Conservation (phyloP, 768 basidiomycete genomes). For the Amanita rubescens region DNA sequence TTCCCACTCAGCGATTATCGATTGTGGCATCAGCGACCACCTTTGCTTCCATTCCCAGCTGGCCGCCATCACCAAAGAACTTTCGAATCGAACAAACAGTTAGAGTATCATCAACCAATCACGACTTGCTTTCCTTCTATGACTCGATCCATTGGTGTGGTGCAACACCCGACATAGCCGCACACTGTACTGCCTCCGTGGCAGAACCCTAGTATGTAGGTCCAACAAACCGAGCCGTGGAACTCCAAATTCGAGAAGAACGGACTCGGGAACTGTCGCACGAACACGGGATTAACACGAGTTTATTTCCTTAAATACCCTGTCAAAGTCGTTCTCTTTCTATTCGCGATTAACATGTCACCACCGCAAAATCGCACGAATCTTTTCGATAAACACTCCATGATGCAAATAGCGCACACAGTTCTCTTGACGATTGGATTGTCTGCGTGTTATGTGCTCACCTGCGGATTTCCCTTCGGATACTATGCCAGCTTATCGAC, state of each 20-base stretch:
- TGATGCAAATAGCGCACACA: neutral
- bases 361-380: neutral
- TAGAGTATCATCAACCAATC: too few relatives aligned
- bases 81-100: too few relatives aligned
- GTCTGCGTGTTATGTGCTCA: neutral
- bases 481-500: neutral
- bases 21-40: too few relatives aligned
- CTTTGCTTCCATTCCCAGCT: too few relatives aligned
- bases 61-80: too few relatives aligned
- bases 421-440: neutral
- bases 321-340: neutral
- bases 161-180: too few relatives aligned
- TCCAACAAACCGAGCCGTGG: neutral
- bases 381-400: neutral
- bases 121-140: too few relatives aligned
- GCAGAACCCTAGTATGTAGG: neutral
- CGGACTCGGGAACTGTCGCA: neutral
- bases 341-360: neutral
- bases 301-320: neutral
- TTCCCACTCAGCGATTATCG: too few relatives aligned
- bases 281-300: neutral
- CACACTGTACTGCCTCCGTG: neutral
- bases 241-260: neutral
- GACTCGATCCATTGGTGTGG: too few relatives aligned
- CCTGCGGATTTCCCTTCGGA: neutral